These are phyloP conservation scores for Backusella parvicylindrica DNA, from an alignment of 192 early-diverging fungal species.

Conservation along the genomic window DNA sequence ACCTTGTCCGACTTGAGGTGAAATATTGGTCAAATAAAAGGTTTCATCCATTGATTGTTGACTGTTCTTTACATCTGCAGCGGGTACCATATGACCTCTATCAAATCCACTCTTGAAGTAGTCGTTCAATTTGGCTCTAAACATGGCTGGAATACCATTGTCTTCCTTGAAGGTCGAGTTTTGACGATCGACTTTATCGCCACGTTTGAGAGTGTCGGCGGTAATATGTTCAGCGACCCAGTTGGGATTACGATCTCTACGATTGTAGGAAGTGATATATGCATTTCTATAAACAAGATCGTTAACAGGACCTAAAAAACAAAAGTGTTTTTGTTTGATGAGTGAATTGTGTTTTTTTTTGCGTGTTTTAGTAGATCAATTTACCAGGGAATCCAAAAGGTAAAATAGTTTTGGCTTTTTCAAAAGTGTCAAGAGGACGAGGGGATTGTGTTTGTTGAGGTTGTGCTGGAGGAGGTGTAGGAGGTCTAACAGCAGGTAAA, in stretches of 20 bases:
- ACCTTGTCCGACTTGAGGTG: slow-evolving; percentile 77
- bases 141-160: slow-evolving; percentile 59
- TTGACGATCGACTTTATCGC: slow-evolving; percentile 56
- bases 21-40: slow-evolving; percentile 78
- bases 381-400: slow-evolving; percentile 38
- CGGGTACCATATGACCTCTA: slow-evolving; percentile 91
- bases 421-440: slow-evolving; percentile 2
- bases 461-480: neutral
- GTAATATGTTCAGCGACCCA: slow-evolving; percentile 78
- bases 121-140: slow-evolving; percentile 74
- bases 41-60: slow-evolving; percentile 82
- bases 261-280: slow-evolving; percentile 78
- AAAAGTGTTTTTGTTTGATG: too few relatives aligned
- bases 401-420: slow-evolving; percentile 32
- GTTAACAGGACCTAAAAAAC: slow-evolving; percentile 64
- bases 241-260: slow-evolving; percentile 67
- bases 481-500: neutral
- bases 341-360: too few relatives aligned
- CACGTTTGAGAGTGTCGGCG: slow-evolving; percentile 48
- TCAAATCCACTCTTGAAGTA: slow-evolving; percentile 83
- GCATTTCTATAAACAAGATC: slow-evolving; percentile 65
- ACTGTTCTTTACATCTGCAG: slow-evolving; percentile 76
- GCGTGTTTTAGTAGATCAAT: too few relatives aligned
- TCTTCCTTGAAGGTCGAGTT: slow-evolving; percentile 85
- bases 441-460: neutral